Evolutionary conservation across 176 grass and related monocot species (phyloP).

Genomic region (Hsuehochloa calcarea): DNA sequence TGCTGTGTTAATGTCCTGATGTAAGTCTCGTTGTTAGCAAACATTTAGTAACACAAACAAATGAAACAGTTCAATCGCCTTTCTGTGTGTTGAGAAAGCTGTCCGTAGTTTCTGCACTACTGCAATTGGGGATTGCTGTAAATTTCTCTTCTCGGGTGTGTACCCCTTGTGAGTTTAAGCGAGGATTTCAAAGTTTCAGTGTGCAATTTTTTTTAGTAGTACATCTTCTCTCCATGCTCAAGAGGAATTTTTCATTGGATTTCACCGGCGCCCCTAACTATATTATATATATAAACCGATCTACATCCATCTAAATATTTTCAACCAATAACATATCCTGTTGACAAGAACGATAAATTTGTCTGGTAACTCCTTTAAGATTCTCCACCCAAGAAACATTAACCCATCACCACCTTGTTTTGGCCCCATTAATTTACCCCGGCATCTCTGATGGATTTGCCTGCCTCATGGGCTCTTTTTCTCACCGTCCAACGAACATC

Average conservation of each 20-base stretch:
- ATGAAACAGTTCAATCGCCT: too few relatives aligned
- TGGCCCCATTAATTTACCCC: not conserved
- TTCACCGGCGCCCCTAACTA: not conserved
- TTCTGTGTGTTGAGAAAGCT: too few relatives aligned
- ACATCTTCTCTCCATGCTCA: not conserved
- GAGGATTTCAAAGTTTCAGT: too few relatives aligned
- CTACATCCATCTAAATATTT: not conserved
- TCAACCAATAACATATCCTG: not conserved
- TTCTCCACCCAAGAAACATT: not conserved
- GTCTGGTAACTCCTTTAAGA: not conserved
- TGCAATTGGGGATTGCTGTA: too few relatives aligned
- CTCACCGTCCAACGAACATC: not conserved
- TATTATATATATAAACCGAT: not conserved
- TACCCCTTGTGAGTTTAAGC: too few relatives aligned
- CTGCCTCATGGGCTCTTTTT: not conserved
- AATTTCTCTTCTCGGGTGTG: too few relatives aligned
- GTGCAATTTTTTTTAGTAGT: too few relatives aligned
- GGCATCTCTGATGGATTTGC: not conserved
- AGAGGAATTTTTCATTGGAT: not conserved
- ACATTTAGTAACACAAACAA: too few relatives aligned
- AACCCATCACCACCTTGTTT: not conserved
- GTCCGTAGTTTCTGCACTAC: too few relatives aligned
- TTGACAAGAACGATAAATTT: not conserved
- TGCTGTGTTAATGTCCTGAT: too few relatives aligned
- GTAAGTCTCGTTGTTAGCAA: too few relatives aligned